Base-by-base conservation (phyloP, 768 basidiomycete species). In the Mycena floridula region DNA sequence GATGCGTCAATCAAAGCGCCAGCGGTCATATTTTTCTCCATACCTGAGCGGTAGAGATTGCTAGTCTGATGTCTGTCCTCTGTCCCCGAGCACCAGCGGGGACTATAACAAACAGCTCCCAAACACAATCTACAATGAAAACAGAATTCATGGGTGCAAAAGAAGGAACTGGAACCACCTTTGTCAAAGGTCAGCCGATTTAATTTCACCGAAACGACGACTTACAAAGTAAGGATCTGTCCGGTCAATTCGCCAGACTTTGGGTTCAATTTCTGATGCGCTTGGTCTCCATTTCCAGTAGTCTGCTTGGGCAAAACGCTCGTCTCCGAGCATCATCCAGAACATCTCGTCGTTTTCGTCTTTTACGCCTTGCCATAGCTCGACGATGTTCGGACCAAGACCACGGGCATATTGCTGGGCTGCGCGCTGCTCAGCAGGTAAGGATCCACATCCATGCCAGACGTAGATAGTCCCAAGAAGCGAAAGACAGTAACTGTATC, bases 261-360 rank as follows among this genome's bases (percentile, higher is more conserved):
- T 67, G 28, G 85, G 77, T 38, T 75, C 70, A 6, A 60, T 54
- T 6, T 58, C 55, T 32, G 56, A 44, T n/a, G 65, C 59, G 15
- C 53, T 58, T 21, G 61, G 61, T 53, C 83, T 74, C 85, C 87
- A 92, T 55, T 60, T 75, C 89, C 89, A 92, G 59, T 90, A 84
- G 51, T 90, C 79, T 1, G 89, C 89, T 35, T 74, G 80, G 3
- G 87, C 87, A 57, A 81, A 89, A 2, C 74, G 74, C 2, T 79
- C 72, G 20, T 86, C 77, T n/a, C 89, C 89, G 3, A 91, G 69
- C 27, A 86, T 74, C 78, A 87, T 81, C 85, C 89, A 89, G 57
- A 92, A 89, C 76, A 89, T 80, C 47, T 89, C 85, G 43, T 89
- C 82, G 13, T 70, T 54, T 30, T 83, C 82, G 42, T 71, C 72